Conservation (phyloP, 805 yeast species). For the Metschnikowia noctiluminum region DNA sequence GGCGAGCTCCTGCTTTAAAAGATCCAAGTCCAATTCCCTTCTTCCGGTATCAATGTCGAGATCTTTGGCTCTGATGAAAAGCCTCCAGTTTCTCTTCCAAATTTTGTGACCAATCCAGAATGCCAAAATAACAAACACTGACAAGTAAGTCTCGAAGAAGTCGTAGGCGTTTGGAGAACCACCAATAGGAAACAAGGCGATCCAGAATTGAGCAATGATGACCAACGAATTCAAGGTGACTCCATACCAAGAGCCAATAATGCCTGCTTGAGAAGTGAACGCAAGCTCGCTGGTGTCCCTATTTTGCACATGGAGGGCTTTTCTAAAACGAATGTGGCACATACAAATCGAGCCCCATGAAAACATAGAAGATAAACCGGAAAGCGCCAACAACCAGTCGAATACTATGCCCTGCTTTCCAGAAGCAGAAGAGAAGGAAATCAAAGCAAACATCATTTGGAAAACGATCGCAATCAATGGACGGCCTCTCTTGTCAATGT, state of each 20-base stretch:
- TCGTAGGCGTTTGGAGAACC: slow-evolving; percentile 14
- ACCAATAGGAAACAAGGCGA: slow-evolving; percentile 59
- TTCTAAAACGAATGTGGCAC: slow-evolving; percentile 26
- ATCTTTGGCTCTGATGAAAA: slow-evolving; percentile 29
- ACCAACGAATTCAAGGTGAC: slow-evolving; percentile 46
- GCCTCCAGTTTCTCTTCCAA: slow-evolving; percentile 38
- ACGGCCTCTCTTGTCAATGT: slow-evolving; percentile 40
- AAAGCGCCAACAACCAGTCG: slow-evolving; percentile 26
- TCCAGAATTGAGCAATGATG: slow-evolving; percentile 61
- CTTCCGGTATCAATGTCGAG: slow-evolving; percentile 37
- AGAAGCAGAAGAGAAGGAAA: slow-evolving; percentile 55
- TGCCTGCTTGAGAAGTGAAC: slow-evolving; percentile 49
- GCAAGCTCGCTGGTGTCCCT: slow-evolving; percentile 44
- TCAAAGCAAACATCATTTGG: slow-evolving; percentile 47
- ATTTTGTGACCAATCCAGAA: slow-evolving; percentile 58
- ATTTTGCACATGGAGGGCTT: slow-evolving; percentile 21
- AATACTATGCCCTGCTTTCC: slow-evolving; percentile 21
- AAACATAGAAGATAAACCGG: slow-evolving; percentile 24
- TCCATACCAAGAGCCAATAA: slow-evolving; percentile 52
- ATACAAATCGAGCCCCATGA: slow-evolving; percentile 28
- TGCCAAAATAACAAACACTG: slow-evolving; percentile 57
- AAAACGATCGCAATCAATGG: slow-evolving; percentile 37
- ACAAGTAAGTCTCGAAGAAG: slow-evolving; percentile 66
- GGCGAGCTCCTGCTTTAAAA: slow-evolving; percentile 42
- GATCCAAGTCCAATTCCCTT: slow-evolving; percentile 36